Base-by-base conservation (phyloP, 169 alveolate species). In the Plasmodium inui region DNA sequence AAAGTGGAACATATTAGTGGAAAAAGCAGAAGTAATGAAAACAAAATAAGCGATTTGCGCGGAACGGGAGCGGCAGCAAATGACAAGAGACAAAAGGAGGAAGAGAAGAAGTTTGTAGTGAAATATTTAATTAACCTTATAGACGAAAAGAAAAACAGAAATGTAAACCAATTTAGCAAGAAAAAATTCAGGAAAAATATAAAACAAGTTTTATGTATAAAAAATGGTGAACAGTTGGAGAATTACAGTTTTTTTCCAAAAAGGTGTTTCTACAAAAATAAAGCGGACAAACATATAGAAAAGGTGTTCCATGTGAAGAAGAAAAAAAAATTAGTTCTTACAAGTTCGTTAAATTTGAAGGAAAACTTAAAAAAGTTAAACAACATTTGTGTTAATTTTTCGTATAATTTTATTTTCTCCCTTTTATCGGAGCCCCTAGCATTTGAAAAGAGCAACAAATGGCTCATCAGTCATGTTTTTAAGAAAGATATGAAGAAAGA, bases 271-370 rank as follows among this genome's bases (percentile, higher is more conserved):
- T 86, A 86, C 80, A 73, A 86, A 44, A 86, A 86, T 57, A 86
- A 74, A 86, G 76, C 76, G 93, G 93, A 86, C 44, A 76, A 22
- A 74, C 34, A 76, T 86, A 86, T 86, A 17, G 93, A 86, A 28
- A 86, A 86, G 9, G 61, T 86, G 39, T 86, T 86, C 81, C 86
- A 76, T 55, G 46, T 57, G 70, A 73, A 74, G 17, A 26, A 86
- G 80, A 86, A 37, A 26, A 74, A 76, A 55, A 86, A 86, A 76
- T 74, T 86, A 34, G 14, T 74, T 32, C 28, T 76, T 34, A 76
- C 80, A 55, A 50, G 70, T n/a, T 74, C 93, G 26, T 86, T 86
- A 50, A 50, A 73, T 86, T 17, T 74, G 44, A 86, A 86, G 44
- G 70, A 86, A 57, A 86, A 86, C 67, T 22, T 86, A 76, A 86